phyloP scores from a whole-genome alignment of 2,329 filamentous ascomycete genomes.

The Chrysoporthe austroafricana region DNA sequence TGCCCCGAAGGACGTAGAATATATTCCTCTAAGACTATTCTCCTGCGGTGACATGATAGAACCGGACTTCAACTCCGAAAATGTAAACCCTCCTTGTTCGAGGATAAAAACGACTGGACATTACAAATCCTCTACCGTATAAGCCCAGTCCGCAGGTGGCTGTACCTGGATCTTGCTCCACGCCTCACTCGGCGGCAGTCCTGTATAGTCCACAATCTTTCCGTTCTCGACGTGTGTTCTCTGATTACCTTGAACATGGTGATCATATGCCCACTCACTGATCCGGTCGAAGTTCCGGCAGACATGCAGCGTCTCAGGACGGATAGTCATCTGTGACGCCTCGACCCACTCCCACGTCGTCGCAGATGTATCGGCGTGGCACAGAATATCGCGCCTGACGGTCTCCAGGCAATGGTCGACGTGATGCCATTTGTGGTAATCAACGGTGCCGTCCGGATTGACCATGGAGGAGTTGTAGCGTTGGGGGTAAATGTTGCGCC shows the following conservation, averaged over 20 bases:
- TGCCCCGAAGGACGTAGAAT: no score
- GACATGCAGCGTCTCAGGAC: constrained; percentile 13
- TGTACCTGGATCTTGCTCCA: constrained; percentile 18
- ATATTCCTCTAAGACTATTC: no score
- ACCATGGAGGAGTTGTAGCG: constrained; percentile 21
- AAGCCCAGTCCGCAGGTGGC: constrained; percentile 16
- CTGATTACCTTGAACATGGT: constrained; percentile 10
- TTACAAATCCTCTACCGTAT: constrained; percentile 14
- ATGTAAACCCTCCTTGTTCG: not conserved
- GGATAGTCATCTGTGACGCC: constrained; percentile 17
- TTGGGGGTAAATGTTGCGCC: constrained; percentile 16
- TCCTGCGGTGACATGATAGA: no score
- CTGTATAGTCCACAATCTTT: constrained; percentile 18
- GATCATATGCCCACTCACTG: constrained; percentile 21
- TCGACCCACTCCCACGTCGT: constrained; percentile 24
- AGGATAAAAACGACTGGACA: not conserved
- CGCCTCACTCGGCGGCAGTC: constrained; percentile 11
- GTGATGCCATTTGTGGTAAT: constrained; percentile 19
- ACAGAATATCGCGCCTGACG: constrained; percentile 18
- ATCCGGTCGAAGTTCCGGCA: constrained; percentile 20
- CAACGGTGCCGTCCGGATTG: constrained; percentile 12
- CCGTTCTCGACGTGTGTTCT: constrained; percentile 20
- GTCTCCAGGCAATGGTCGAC: constrained; percentile 24
- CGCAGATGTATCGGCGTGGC: constrained; percentile 18
- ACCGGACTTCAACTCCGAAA: no score